Evolutionary conservation across 225 moss, liverwort and hornwort genomes (phyloP).

Genomic region (Climacium dendroides): DNA sequence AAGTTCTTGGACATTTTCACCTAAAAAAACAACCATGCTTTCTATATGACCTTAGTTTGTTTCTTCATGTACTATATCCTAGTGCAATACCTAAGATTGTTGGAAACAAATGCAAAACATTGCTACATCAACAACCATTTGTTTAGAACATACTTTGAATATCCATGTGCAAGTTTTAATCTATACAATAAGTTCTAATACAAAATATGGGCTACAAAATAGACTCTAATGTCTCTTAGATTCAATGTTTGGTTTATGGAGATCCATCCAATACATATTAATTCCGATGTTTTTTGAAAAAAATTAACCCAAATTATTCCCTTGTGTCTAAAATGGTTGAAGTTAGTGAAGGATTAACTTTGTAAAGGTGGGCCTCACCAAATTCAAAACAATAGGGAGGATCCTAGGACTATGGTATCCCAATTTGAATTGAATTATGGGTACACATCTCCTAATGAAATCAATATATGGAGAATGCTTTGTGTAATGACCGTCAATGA

Average conservation of each 20-base stretch:
- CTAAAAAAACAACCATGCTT: too few relatives aligned
- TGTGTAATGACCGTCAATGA: accelerated
- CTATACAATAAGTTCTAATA: accelerated
- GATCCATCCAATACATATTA: background rate
- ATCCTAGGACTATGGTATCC: too few relatives aligned
- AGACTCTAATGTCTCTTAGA: background rate
- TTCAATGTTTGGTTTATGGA: background rate
- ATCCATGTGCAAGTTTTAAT: too few relatives aligned
- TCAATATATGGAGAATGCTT: background rate
- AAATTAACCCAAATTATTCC: background rate
- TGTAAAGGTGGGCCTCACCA: background rate
- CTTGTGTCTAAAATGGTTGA: accelerated
- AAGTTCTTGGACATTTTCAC: too few relatives aligned
- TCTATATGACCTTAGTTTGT: too few relatives aligned
- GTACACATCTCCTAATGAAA: background rate
- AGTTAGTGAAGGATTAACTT: background rate
- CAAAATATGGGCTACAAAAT: background rate
- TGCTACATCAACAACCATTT: too few relatives aligned
- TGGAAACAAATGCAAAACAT: too few relatives aligned
- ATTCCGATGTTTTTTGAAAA: too few relatives aligned
- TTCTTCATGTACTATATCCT: too few relatives aligned
- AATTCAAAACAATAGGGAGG: too few relatives aligned
- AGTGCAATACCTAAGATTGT: too few relatives aligned
- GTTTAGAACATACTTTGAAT: too few relatives aligned
- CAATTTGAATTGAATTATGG: background rate